phyloP scores from a whole-genome alignment of 2,329 filamentous ascomycete genomes.

The Penicillium paneum region DNA sequence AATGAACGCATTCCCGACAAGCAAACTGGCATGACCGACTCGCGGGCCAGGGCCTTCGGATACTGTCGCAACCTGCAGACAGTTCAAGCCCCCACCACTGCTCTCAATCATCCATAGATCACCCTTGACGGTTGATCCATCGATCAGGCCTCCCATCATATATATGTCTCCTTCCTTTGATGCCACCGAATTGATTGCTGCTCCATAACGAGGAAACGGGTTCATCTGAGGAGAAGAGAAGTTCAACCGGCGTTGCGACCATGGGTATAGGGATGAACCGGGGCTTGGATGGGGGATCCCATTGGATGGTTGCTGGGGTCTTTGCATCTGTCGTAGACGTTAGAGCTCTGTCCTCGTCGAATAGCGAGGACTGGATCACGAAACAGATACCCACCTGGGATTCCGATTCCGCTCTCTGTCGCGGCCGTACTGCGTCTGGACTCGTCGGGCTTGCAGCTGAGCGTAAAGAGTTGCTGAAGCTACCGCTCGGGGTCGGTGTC shows the following conservation, averaged over 20 bases:
- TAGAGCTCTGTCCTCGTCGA: neutral
- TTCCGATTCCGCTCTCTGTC: constrained; percentile 55
- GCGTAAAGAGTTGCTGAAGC: constrained; percentile 63
- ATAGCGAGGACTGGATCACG: neutral
- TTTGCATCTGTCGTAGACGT: constrained; percentile 25
- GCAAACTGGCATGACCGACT: constrained; percentile 87
- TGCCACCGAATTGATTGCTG: constrained; percentile 85
- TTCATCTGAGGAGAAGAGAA: constrained; percentile 79
- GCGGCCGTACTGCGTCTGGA: constrained; percentile 62
- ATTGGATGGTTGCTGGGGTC: constrained; percentile 54
- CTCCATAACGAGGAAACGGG: constrained; percentile 94
- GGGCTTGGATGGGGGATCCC: constrained; percentile 51
- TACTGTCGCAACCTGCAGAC: constrained; percentile 86
- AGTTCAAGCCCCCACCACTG: constrained; percentile 74
- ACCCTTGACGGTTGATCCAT: constrained; percentile 91
- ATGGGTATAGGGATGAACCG: constrained; percentile 85
- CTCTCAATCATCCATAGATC: constrained; percentile 98
- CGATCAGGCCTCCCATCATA: constrained; percentile 94
- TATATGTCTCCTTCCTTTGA: constrained; percentile 98
- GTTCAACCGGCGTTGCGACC: constrained; percentile 85
- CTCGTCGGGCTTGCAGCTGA: constrained; percentile 64
- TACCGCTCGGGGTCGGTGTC: constrained; percentile 72
- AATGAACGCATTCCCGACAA: constrained; percentile 98
- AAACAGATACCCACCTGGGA: constrained; percentile 48
- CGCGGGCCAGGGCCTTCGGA: constrained; percentile 91